phyloP scores from a whole-genome alignment of 1,284 basidiomycete genomes.

The Ustilago xerochloae region DNA sequence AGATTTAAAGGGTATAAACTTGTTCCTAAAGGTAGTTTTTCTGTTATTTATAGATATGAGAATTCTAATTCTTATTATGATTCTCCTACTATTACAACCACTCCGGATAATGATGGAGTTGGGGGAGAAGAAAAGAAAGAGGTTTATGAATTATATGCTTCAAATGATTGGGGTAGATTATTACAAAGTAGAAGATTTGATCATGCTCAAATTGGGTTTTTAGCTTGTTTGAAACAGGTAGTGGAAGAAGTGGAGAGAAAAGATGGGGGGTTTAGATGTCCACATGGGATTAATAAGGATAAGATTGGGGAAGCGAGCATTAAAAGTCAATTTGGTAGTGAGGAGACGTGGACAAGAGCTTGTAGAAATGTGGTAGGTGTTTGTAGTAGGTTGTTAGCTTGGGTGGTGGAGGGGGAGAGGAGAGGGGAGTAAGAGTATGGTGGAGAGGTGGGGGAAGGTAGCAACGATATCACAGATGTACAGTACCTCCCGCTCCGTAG shows the following conservation, averaged over 20 bases:
- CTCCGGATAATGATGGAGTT: not conserved
- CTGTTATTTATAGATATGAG: conserved; percentile 44
- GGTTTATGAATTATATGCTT: conserved; percentile 58
- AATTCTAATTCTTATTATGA: conserved; percentile 12
- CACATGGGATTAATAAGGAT: conserved; percentile 90
- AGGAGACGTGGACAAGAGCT: conserved; percentile 95
- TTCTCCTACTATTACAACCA: conserved; percentile 6
- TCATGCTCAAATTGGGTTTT: conserved; percentile 91
- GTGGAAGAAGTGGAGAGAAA: conserved; percentile 80
- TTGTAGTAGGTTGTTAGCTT: conserved; percentile 43
- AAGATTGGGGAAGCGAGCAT: conserved; percentile 95
- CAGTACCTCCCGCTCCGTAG: no score
- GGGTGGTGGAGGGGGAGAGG: conserved; percentile 34
- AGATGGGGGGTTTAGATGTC: conserved; percentile 80
- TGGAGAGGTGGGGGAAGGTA: not conserved
- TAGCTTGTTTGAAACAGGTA: conserved; percentile 91
- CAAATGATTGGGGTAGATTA: conserved; percentile 78
- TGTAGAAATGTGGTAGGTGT: conserved; percentile 88
- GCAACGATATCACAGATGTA: conserved; percentile 9
- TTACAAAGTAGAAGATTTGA: conserved; percentile 96
- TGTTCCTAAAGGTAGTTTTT: conserved; percentile 58
- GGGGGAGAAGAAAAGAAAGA: conserved; percentile 31
- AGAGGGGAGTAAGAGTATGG: not conserved
- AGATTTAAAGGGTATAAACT: conserved; percentile 48
- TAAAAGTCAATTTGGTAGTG: conserved; percentile 86